Conservation (phyloP, 2,329 filamentous ascomycete genomes). For the Penicillium sumatraense region DNA sequence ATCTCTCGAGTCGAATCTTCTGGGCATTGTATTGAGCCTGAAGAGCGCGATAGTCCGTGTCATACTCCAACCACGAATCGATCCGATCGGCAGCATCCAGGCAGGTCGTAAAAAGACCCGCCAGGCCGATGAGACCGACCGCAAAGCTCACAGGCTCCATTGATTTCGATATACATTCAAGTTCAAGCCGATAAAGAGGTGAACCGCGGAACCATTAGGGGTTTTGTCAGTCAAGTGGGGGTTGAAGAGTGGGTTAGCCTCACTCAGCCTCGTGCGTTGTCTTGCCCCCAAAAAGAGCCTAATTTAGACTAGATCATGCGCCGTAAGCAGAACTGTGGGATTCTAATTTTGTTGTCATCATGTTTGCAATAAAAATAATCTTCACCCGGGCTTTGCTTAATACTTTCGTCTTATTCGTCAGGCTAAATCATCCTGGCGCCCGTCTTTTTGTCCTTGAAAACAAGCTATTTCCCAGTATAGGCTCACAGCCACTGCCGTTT, state of each 20-base stretch:
- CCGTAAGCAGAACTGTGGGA: background rate
- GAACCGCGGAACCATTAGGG: background rate
- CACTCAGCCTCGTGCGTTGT: background rate
- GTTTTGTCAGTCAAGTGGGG: background rate
- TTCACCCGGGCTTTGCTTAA: too few species aligned
- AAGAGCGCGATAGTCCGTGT: constrained; percentile 5
- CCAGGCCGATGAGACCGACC: constrained; percentile 10
- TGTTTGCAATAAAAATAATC: too few species aligned
- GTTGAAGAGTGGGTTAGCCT: background rate
- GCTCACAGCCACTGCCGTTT: too few species aligned
- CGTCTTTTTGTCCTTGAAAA: too few species aligned
- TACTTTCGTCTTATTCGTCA: too few species aligned
- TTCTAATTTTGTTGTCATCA: too few species aligned
- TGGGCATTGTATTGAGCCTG: constrained; percentile 10
- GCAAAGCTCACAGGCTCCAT: constrained; percentile 33
- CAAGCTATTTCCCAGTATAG: too few species aligned
- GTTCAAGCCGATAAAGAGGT: background rate
- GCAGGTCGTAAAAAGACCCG: constrained; percentile 12
- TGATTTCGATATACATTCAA: background rate
- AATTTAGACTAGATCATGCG: background rate
- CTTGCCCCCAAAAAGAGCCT: background rate
- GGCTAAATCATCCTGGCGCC: too few species aligned
- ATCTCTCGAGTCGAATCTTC: constrained; percentile 11
- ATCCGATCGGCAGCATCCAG: constrained; percentile 5
- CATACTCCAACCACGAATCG: constrained; percentile 8